phyloP scores from a whole-genome alignment of 1,139 yeast genomes.

The Scheffersomyces segobiensis region DNA sequence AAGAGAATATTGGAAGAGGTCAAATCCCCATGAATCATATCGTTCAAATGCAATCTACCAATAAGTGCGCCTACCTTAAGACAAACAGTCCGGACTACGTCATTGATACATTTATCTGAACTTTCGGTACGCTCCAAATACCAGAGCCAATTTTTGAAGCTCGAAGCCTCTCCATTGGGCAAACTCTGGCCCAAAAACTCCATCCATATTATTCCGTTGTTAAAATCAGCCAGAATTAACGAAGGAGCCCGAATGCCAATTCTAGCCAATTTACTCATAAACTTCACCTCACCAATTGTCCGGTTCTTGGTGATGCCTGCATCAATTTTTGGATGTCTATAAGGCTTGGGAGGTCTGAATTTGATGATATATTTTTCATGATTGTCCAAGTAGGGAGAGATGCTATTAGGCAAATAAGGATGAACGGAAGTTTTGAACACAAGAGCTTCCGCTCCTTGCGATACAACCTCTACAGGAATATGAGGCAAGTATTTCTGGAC shows the following conservation, averaged over 20 bases:
- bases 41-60: slow-evolving; percentile 71
- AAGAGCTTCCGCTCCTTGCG: slow-evolving; percentile 97
- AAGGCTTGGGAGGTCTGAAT: slow-evolving; percentile 84
- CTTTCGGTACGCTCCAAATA: slow-evolving; percentile 39
- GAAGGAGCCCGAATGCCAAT: slow-evolving; percentile 67
- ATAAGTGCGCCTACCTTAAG: slow-evolving; percentile 64
- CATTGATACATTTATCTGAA: slow-evolving; percentile 26
- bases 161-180: slow-evolving; percentile 50
- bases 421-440: slow-evolving; percentile 67
- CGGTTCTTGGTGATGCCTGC: slow-evolving; percentile 72
- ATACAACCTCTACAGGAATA: slow-evolving; percentile 54
- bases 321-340: slow-evolving; percentile 85
- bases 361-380: slow-evolving; percentile 60
- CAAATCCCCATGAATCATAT: slow-evolving; percentile 91
- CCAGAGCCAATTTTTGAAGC: slow-evolving; percentile 76
- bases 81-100: slow-evolving; percentile 44
- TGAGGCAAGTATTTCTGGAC: slow-evolving; percentile 47
- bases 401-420: slow-evolving; percentile 56
- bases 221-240: slow-evolving; percentile 70
- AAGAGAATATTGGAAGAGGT: slow-evolving; percentile 87
- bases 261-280: slow-evolving; percentile 60
- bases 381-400: slow-evolving; percentile 19
- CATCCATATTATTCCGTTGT: slow-evolving; percentile 87
- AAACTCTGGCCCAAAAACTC: slow-evolving; percentile 62
- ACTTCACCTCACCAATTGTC: slow-evolving; percentile 81